phyloP scores from a whole-genome alignment of 1,284 basidiomycete genomes.

The Cryptococcus sp. region DNA sequence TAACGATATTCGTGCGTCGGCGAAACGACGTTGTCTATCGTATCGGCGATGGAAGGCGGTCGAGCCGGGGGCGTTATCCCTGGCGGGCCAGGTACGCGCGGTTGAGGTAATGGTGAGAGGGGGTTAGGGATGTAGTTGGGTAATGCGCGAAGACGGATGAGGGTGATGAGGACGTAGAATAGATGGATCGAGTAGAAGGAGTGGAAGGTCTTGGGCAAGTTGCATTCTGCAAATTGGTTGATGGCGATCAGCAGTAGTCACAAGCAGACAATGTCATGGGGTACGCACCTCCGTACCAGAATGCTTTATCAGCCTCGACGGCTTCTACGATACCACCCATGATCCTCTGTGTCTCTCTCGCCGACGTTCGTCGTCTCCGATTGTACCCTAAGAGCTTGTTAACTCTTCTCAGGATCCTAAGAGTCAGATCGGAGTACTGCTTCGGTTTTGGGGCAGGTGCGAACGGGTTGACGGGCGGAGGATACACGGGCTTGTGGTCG shows the following conservation, averaged over 20 bases:
- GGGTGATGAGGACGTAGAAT: conserved; percentile 88
- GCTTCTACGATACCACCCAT: conserved; percentile 58
- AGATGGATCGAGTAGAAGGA: conserved; percentile 97
- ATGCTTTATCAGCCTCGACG: conserved; percentile 53
- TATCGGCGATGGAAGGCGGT: conserved; percentile 55
- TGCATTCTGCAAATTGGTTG: conserved; percentile 64
- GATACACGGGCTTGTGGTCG: conserved; percentile 38
- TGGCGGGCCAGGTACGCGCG: conserved; percentile 12
- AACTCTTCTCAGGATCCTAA: conserved; percentile 43
- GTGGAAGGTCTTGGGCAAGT: conserved; percentile 89
- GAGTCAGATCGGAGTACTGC: conserved; percentile 40
- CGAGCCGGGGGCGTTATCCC: conserved; percentile 12
- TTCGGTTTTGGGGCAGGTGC: conserved; percentile 17
- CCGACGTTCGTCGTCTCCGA: conserved; percentile 56
- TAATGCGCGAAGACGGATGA: conserved; percentile 82
- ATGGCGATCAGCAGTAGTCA: conserved; percentile 1
- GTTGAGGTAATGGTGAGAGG: conserved; percentile 46
- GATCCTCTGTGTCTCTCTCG: conserved; percentile 59
- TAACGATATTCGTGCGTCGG: conserved; percentile 54
- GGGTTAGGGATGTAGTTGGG: conserved; percentile 55
- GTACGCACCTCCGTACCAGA: conserved; percentile 54
- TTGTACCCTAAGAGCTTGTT: conserved; percentile 60
- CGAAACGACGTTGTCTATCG: conserved; percentile 8
- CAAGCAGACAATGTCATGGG: not conserved
- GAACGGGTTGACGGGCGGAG: conserved; percentile 45